Conservation (phyloP, 2,329 filamentous ascomycete species). For the Xylariaceae sp. region DNA sequence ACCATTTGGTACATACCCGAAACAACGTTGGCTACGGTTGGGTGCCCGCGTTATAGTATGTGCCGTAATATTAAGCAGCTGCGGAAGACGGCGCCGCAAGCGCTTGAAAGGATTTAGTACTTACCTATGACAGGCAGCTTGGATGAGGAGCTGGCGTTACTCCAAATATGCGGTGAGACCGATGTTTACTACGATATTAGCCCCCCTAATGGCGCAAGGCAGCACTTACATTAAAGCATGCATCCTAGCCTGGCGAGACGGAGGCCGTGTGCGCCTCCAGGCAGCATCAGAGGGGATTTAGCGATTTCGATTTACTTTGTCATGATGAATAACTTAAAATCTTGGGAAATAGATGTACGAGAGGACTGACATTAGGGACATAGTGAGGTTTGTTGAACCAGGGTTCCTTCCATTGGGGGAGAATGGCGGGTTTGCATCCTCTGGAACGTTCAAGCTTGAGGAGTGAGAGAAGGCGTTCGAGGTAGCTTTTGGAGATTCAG, state of each 20-base stretch:
- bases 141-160: no score
- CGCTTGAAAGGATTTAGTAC: conserved; percentile 27
- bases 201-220: conserved; percentile 32
- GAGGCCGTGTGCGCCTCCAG: conserved; percentile 32
- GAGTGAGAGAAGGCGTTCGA: not conserved
- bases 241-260: conserved; percentile 29
- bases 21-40: no score
- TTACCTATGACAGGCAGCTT: no score
- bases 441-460: not conserved
- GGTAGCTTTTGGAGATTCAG: not conserved
- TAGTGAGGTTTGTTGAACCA: conserved; percentile 15
- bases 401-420: not conserved
- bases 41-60: conserved; percentile 45
- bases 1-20: conserved; percentile 37
- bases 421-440: not conserved
- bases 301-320: conserved; percentile 23
- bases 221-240: conserved; percentile 36
- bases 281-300: conserved; percentile 21
- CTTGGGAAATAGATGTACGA: conserved; percentile 42
- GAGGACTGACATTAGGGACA: conserved; percentile 30
- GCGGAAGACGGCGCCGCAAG: conserved; percentile 30
- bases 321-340: conserved; percentile 29
- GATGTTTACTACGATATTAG: conserved; percentile 45
- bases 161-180: conserved; percentile 6
- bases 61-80: conserved; percentile 37